A percentile compares a stretch with the other conserved stretches of the same genome.
Conservation (phyloP, 208 protist genomes). For the Leishmania martiniquensis region DNA sequence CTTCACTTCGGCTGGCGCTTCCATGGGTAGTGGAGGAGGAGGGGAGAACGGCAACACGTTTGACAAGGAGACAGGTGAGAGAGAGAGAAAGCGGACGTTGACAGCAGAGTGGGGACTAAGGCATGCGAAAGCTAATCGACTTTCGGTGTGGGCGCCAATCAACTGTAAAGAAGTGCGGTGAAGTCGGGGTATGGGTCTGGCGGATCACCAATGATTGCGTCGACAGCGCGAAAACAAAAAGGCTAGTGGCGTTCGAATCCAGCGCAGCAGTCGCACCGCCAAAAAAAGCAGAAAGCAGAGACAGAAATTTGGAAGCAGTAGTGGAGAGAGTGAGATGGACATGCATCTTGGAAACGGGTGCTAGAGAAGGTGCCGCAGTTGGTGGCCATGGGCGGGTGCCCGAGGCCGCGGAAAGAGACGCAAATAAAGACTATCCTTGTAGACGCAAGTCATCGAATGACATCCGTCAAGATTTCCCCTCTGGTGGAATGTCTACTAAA, state of each 20-base stretch:
- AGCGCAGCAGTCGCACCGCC: background rate
- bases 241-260: background rate
- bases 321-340: background rate
- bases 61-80: background rate
- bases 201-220: background rate
- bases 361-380: background rate
- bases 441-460: background rate
- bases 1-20: background rate
- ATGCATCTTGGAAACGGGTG: no score
- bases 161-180: background rate
- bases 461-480: background rate
- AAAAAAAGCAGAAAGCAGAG: background rate
- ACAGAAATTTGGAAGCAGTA: background rate
- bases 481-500: background rate
- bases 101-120: background rate
- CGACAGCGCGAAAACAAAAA: background rate
- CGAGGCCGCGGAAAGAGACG: background rate
- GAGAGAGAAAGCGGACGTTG: background rate
- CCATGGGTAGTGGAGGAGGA: conserved; percentile 13
- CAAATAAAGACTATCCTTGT: background rate
- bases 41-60: no score
- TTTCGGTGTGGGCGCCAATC: background rate
- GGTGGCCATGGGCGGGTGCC: background rate
- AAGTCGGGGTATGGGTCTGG: background rate
- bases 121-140: background rate